These are phyloP conservation scores for Copromyces sp. DNA, from an alignment of 495 filamentous ascomycete genomes.

Conservation along the genomic window DNA sequence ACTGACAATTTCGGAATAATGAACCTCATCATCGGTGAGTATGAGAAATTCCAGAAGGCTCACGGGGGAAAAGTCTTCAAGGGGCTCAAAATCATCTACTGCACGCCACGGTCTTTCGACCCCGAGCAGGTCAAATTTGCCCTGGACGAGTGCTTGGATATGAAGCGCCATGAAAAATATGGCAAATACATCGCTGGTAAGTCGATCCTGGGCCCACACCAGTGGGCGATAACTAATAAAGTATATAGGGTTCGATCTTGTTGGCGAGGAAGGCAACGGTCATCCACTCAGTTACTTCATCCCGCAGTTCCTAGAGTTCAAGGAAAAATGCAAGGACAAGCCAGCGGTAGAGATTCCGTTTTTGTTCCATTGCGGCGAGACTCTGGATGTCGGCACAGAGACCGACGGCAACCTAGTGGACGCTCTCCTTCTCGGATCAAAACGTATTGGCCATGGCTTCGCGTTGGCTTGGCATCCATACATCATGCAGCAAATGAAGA, in stretches of 20 bases:
- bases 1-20: conserved; percentile 40
- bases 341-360: conserved; percentile 79
- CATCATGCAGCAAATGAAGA: conserved; percentile 71
- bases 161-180: conserved; percentile 64
- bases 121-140: conserved; percentile 48
- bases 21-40: conserved; percentile 39
- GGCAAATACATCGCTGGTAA: conserved; percentile 57
- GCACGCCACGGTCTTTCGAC: conserved; percentile 44
- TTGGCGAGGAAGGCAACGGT: conserved; percentile 73
- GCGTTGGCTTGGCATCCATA: conserved; percentile 79
- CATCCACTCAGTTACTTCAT: conserved; percentile 60
- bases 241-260: conserved; percentile 64
- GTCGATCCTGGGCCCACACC: neutral
- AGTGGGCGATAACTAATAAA: neutral
- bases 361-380: conserved; percentile 91
- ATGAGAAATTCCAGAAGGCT: conserved; percentile 32
- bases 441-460: conserved; percentile 88
- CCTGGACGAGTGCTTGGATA: conserved; percentile 67
- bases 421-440: conserved; percentile 70
- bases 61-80: conserved; percentile 21
- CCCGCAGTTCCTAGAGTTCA: conserved; percentile 75
- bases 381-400: conserved; percentile 62
- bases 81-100: conserved; percentile 44
- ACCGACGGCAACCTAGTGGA: conserved; percentile 83
- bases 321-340: conserved; percentile 54